These are phyloP conservation scores for Solanum chacoense DNA, from an alignment of 305 asterid genomes.

Conservation along the genomic window DNA sequence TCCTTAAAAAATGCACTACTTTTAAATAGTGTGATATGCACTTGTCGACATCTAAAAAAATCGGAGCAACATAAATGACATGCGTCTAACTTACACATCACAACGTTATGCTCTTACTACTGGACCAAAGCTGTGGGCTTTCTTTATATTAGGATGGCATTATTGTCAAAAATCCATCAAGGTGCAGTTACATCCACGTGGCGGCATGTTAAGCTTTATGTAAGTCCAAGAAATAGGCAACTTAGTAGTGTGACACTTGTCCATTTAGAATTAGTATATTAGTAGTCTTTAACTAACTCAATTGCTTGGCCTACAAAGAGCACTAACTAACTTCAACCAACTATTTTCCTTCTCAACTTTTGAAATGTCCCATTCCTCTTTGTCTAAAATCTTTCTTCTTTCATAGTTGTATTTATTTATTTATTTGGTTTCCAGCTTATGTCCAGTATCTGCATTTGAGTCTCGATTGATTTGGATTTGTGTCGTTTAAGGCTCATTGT, in stretches of 20 bases:
- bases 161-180: neutral
- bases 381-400: neutral
- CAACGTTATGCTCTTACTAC: neutral
- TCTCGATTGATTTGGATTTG: neutral
- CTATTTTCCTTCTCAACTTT: slow-evolving; percentile 4
- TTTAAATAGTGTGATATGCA: neutral
- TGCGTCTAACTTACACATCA: neutral
- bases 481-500: neutral
- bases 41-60: neutral
- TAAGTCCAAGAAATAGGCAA: slow-evolving; percentile 15
- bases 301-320: slow-evolving; percentile 22
- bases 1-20: neutral
- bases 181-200: slow-evolving; percentile 26
- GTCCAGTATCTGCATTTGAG: neutral
- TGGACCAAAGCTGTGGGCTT: neutral
- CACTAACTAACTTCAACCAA: slow-evolving; percentile 27
- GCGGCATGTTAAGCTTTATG: slow-evolving; percentile 12
- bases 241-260: slow-evolving; percentile 10
- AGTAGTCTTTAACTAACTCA: slow-evolving; percentile 7
- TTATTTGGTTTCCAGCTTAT: neutral
- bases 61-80: neutral
- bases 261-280: neutral
- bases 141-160: neutral
- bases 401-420: neutral
- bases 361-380: slow-evolving; percentile 8